Base-by-base conservation (phyloP, 148 eudicot species). In the Rhododendron griersonianum region DNA sequence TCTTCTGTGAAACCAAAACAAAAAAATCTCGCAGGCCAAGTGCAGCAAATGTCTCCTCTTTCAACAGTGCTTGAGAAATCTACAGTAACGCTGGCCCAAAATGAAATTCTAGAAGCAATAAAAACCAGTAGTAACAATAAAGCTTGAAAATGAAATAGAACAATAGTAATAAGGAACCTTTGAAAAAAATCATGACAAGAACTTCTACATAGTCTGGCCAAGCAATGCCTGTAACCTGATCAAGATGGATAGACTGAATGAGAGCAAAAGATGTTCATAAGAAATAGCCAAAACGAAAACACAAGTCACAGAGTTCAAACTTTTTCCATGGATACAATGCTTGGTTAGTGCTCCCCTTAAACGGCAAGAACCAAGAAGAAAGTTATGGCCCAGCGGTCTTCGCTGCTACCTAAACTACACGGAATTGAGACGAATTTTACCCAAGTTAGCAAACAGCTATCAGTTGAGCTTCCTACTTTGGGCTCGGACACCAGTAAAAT, bases 161-260 rank as follows among this genome's bases (percentile, higher is more conserved):
- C 11, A 48, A 44, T 2, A 2, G 14, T 44, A 30, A 30, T 51
- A 21, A 86, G 48, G 23, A 86, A 86, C 81, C 82, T 82, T 59
- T 44, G 48, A 10, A 33, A 28, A 13, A 50, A 71, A 86, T 59
- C 77, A 82, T 63, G 84, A 81, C 45, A 86, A 74, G 57, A 71
- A 55, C 85, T 57, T 57, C 57, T 39, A 51, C 55, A 80, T n/a
- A 71, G 37, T 87, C 80, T 50, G 84, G 63, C 81, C 59, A 53
- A 69, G 67, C 75, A 83, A 80, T n/a, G 16, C 67, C 86, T 79
- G 78, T 67, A 83, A 78, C 79, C 88, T 82, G 85, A 86, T 81
- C 69, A 81, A 81, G 75, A 28, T 41, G 44, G 44, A 41, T 25
- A 76, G 53, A 82, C 45, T 82, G 35, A 57, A 86, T 82, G 45